Evolutionary conservation across 2,329 filamentous ascomycete species (phyloP).

Genomic region (Drechslera avenae): DNA sequence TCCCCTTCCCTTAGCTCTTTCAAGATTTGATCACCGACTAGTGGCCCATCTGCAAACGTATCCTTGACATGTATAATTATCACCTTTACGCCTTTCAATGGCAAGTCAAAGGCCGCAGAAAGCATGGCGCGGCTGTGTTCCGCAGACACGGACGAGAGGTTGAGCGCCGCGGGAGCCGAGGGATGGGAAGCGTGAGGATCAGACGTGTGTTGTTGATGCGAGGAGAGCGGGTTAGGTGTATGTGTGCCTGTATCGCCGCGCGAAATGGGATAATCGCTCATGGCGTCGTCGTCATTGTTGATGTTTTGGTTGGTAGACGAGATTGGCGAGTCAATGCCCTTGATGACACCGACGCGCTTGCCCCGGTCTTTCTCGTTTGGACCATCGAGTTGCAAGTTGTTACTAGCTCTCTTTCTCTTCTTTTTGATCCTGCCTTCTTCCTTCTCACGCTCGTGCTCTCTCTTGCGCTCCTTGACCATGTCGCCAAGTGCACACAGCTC

Average conservation of each 20-base stretch:
- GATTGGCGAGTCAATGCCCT: slow-evolving; percentile 21
- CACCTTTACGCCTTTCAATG: slow-evolving; percentile 74
- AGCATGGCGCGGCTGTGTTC: slow-evolving; percentile 38
- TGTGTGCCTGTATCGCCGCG: slow-evolving; percentile 24
- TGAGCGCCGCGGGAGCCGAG: slow-evolving; percentile 32
- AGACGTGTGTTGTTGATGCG: neutral
- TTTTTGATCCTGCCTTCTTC: slow-evolving; percentile 51
- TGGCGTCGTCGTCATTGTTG: slow-evolving; percentile 33
- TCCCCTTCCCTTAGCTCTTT: slow-evolving; percentile 71
- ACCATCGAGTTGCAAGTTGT: slow-evolving; percentile 36
- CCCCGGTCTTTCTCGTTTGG: slow-evolving; percentile 6
- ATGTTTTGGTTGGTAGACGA: slow-evolving; percentile 9
- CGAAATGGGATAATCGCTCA: slow-evolving; percentile 32
- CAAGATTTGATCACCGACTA: slow-evolving; percentile 69
- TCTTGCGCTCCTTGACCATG: slow-evolving; percentile 65
- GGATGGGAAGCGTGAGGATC: slow-evolving; percentile 20
- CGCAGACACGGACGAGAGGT: slow-evolving; percentile 26
- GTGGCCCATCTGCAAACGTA: slow-evolving; percentile 71
- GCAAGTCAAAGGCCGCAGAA: slow-evolving; percentile 43
- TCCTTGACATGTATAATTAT: slow-evolving; percentile 97
- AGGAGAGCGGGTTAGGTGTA: slow-evolving; percentile 20
- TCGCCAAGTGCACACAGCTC: slow-evolving; percentile 75
- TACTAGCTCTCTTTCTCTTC: slow-evolving; percentile 68
- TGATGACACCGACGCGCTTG: slow-evolving; percentile 18
- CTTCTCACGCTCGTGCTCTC: slow-evolving; percentile 40